phyloP scores from a whole-genome alignment of 805 yeast species.

The Saccharomycopsis vini region DNA sequence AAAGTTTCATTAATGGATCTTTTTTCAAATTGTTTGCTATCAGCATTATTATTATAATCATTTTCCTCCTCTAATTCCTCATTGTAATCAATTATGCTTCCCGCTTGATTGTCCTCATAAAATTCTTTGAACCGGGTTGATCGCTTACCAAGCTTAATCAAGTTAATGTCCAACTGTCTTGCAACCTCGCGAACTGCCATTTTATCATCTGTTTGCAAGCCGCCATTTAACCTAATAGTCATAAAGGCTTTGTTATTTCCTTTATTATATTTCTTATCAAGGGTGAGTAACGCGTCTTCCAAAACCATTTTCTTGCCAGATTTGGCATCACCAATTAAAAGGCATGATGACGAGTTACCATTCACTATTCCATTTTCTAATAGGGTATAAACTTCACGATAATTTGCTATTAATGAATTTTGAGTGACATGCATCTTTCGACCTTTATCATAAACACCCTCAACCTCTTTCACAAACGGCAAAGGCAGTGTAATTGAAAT shows the following conservation, averaged over 20 bases:
- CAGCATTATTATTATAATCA: constrained; percentile 10
- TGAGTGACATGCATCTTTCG: constrained; percentile 3
- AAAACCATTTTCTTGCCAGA: constrained; percentile 67
- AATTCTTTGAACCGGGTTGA: constrained; percentile 5
- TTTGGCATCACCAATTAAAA: constrained; percentile 73
- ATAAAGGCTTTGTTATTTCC: constrained; percentile 41
- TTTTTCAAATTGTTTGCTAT: constrained; percentile 32
- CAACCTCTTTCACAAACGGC: constrained; percentile 4
- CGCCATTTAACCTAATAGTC: constrained; percentile 57
- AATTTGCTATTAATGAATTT: constrained; percentile 21
- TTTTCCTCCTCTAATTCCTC: background rate
- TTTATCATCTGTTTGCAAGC: constrained; percentile 63
- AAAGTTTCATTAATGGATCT: constrained; percentile 53
- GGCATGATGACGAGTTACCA: constrained; percentile 72
- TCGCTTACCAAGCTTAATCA: constrained; percentile 27
- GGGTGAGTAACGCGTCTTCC: constrained; percentile 41
- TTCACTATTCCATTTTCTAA: constrained; percentile 56
- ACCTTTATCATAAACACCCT: constrained; percentile 11
- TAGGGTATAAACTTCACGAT: constrained; percentile 44
- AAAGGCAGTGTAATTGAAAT: too few species aligned
- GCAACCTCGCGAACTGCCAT: constrained; percentile 82
- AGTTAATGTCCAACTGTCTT: constrained; percentile 54
- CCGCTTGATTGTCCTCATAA: constrained; percentile 3
- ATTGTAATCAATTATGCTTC: too few species aligned
- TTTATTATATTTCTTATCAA: constrained; percentile 30